Evolutionary conservation across 768 basidiomycete species (phyloP).

Genomic region (Trametes maxima): DNA sequence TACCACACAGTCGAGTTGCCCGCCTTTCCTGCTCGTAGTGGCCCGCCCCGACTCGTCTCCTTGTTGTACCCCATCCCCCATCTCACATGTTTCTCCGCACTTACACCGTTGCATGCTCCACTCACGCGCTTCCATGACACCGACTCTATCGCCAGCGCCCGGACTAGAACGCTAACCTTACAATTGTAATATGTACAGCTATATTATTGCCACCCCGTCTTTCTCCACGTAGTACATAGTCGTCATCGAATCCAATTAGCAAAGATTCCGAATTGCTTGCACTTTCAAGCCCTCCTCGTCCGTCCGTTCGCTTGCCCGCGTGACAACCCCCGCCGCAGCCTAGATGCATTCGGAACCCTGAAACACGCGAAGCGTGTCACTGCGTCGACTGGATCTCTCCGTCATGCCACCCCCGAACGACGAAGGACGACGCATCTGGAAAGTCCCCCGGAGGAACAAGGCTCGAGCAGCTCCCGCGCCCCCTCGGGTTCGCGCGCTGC

Average conservation of each 20-base stretch:
- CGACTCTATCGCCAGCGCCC: not conserved
- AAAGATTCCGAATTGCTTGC: not conserved
- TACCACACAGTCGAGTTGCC: not conserved
- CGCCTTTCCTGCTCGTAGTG: not conserved
- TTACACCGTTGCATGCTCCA: not conserved
- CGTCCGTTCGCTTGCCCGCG: not conserved
- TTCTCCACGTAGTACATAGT: not conserved
- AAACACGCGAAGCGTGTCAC: not conserved
- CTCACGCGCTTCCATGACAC: not conserved
- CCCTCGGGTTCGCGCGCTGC: too few relatives aligned
- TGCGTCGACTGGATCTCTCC: too few relatives aligned
- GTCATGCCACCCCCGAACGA: too few relatives aligned
- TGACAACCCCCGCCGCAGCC: not conserved
- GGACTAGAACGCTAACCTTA: not conserved
- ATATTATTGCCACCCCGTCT: not conserved
- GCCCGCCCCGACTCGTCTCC: not conserved
- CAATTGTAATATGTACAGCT: not conserved
- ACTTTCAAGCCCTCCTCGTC: too few relatives aligned
- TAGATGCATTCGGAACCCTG: not conserved
- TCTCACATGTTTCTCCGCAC: not conserved
- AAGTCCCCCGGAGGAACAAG: too few relatives aligned
- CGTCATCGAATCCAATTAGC: not conserved
- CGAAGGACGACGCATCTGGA: too few relatives aligned
- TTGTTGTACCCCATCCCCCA: not conserved
- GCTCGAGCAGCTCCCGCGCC: too few relatives aligned